These are phyloP conservation scores for Dichotomopilus funicola DNA, from an alignment of 2,329 filamentous ascomycete genomes.

Conservation along the genomic window DNA sequence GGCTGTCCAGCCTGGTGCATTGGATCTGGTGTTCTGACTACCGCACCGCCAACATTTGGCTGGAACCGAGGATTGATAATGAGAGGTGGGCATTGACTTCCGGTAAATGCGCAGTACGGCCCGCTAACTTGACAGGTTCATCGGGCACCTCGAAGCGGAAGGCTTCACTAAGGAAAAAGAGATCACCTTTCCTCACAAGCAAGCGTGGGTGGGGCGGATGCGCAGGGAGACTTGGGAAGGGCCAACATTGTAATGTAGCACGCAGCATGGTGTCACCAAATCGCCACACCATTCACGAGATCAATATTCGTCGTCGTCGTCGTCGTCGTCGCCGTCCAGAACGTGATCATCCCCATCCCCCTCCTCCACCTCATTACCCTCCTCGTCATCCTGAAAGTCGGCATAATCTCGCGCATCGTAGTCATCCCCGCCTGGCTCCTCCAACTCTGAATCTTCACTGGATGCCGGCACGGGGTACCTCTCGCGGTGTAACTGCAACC, in stretches of 20 bases:
- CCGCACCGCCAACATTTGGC: conserved; percentile 72
- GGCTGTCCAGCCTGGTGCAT: conserved; percentile 83
- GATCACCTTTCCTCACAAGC: conserved; percentile 84
- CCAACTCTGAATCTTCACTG: conserved; percentile 4
- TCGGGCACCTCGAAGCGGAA: conserved; percentile 60
- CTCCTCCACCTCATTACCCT: conserved; percentile 6
- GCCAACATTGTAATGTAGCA: conserved; percentile 45
- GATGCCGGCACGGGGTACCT: conserved; percentile 6
- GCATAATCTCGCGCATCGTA: conserved; percentile 15
- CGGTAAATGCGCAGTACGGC: background rate
- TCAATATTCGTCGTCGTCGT: background rate
- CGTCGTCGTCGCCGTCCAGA: background rate
- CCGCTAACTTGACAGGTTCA: conserved; percentile 46
- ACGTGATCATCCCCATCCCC: background rate
- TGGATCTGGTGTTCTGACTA: conserved; percentile 72
- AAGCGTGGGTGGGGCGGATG: conserved; percentile 77
- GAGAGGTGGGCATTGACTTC: conserved; percentile 54
- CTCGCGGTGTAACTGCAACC: conserved; percentile 11
- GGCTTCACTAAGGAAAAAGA: conserved; percentile 87
- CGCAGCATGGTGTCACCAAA: background rate
- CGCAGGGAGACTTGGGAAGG: conserved; percentile 73
- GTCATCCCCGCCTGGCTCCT: conserved; percentile 12
- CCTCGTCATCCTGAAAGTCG: conserved; percentile 19
- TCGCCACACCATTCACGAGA: background rate
- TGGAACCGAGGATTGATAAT: conserved; percentile 92